Percentiles rank a stretch among this genome's conserved stretches.
Evolutionary conservation across 208 protist species (phyloP).

Genomic region (Naegleria fowleri): DNA sequence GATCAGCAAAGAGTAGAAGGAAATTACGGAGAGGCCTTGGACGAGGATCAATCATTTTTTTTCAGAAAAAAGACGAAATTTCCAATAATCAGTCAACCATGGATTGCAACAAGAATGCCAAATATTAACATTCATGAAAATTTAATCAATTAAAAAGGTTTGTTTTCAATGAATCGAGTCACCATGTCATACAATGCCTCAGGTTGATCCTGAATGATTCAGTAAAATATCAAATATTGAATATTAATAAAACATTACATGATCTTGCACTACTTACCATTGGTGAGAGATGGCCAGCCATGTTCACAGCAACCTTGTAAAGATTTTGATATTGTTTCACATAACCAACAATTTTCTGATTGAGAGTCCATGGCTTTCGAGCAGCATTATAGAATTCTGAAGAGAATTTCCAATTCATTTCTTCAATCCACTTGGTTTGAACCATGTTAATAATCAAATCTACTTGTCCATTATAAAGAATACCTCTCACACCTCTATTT

Average conservation of each 20-base stretch:
- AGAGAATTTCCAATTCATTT: not conserved
- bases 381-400: not conserved
- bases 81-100: too few species aligned
- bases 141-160: not conserved
- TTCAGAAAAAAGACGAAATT: too few species aligned
- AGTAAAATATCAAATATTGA: too few species aligned
- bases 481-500: not conserved
- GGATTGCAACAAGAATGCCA: too few species aligned
- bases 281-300: not conserved
- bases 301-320: not conserved
- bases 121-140: too few species aligned
- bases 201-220: conserved; percentile 19
- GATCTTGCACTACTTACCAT: not conserved
- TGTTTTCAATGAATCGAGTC: not conserved
- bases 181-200: not conserved
- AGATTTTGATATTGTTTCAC: not conserved
- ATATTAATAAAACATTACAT: too few species aligned
- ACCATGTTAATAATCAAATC: conserved; percentile 2
- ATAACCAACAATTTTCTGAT: not conserved
- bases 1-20: too few species aligned
- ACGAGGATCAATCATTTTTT: too few species aligned
- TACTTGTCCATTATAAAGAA: conserved; percentile 12
- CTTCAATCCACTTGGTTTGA: conserved; percentile 5
- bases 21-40: too few species aligned
- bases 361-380: not conserved